phyloP scores from a whole-genome alignment of 1,284 basidiomycete genomes.

The Neonothopanus nambi region DNA sequence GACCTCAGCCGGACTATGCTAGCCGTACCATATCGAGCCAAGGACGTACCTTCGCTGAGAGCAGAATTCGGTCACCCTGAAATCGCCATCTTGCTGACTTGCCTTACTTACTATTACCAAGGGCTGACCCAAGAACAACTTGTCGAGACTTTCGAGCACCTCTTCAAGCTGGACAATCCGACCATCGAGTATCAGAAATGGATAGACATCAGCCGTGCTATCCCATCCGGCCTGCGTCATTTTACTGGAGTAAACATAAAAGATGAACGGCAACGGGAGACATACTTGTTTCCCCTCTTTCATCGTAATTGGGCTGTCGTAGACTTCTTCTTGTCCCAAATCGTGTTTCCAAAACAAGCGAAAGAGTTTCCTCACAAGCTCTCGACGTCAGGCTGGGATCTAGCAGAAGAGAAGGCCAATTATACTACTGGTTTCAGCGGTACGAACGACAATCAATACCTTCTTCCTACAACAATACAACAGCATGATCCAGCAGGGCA shows the following conservation, averaged over 20 bases:
- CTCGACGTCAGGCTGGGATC: slow-evolving; percentile 53
- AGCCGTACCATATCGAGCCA: slow-evolving; percentile 49
- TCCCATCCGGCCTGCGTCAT: slow-evolving; percentile 13
- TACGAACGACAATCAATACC: slow-evolving; percentile 34
- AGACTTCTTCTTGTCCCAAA: slow-evolving; percentile 49
- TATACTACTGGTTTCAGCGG: slow-evolving; percentile 36
- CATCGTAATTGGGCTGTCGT: slow-evolving; percentile 39
- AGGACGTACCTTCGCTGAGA: slow-evolving; percentile 47
- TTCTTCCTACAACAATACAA: slow-evolving; percentile 31
- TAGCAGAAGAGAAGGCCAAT: slow-evolving; percentile 38
- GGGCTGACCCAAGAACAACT: slow-evolving; percentile 46
- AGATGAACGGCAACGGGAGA: slow-evolving; percentile 37
- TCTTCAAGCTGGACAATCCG: slow-evolving; percentile 47
- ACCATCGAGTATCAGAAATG: slow-evolving; percentile 43
- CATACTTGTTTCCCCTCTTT: slow-evolving; percentile 36
- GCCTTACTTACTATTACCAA: slow-evolving; percentile 52
- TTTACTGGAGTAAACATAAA: slow-evolving; percentile 42
- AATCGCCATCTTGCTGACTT: slow-evolving; percentile 51
- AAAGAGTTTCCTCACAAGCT: slow-evolving; percentile 51
- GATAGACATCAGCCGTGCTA: slow-evolving; percentile 17
- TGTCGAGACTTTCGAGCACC: slow-evolving; percentile 36
- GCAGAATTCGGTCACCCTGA: slow-evolving; percentile 57
- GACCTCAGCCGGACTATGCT: slow-evolving; percentile 18
- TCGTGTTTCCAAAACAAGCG: slow-evolving; percentile 51
- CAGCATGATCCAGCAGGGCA: slow-evolving; percentile 30